Percentiles rank a stretch among this genome's conserved stretches.
Evolutionary conservation across 108 stramenopile species (phyloP).

Genomic region (Nannochloropsis salina): DNA sequence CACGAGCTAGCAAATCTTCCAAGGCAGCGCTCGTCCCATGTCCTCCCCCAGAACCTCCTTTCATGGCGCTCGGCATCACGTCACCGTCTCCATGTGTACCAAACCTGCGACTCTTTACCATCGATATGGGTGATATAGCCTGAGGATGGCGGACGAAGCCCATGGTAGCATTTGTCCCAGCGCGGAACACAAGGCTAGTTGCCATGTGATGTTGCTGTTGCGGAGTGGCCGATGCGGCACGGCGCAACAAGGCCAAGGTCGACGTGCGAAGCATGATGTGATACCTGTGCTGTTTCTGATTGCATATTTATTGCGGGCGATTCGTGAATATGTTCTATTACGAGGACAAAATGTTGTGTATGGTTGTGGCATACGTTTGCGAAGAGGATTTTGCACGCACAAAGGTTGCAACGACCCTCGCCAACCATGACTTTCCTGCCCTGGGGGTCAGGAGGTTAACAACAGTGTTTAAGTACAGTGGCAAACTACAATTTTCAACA

Average conservation of each 20-base stretch:
- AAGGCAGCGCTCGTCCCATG: background rate
- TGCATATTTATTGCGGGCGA: no score
- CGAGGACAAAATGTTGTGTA: no score
- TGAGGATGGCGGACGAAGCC: background rate
- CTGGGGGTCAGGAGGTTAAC: no score
- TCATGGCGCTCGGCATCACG: background rate
- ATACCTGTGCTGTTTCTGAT: background rate
- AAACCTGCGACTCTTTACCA: background rate
- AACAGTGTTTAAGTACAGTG: no score
- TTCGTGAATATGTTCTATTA: no score
- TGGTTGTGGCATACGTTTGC: no score
- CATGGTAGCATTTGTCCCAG: background rate
- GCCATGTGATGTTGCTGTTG: background rate
- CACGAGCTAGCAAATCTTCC: background rate
- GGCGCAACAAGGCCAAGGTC: background rate
- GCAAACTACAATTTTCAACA: no score
- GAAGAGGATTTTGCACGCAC: no score
- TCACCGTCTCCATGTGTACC: background rate
- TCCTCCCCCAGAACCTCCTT: background rate
- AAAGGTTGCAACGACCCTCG: no score
- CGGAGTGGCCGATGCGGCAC: background rate
- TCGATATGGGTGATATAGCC: background rate
- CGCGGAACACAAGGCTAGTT: background rate
- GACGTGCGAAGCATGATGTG: constrained; percentile 19
- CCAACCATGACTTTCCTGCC: no score